Evolutionary conservation across 2,329 filamentous ascomycete genomes (phyloP), one percentile per base, ranked within the genome.

Genomic region (Fusarium tjaetaba): DNA sequence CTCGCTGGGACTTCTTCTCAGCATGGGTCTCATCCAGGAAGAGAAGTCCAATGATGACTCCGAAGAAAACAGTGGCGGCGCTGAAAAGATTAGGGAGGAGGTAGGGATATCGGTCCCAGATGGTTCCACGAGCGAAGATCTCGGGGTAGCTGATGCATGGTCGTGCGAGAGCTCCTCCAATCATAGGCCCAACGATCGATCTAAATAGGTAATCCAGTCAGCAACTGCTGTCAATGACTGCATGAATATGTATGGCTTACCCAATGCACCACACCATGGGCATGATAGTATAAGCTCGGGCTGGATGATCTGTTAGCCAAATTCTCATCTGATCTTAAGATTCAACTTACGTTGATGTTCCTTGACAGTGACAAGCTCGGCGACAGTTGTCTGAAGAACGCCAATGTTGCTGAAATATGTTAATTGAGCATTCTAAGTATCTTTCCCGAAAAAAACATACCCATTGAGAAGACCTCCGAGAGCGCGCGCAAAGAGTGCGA

Each of bases 181-280:
- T 93, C 80, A 94, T 93, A 53, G 96, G 95, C 39, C 96, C 96
- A 76, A 98, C 88, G 77, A 98, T 97, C 34, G 96, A 97, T 77
- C 92, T 94, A 78, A 65, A 41, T 76, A 77, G 80, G 75, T 24
- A 66, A 45, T 34, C 18, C n/a, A 56, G 77, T 81, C 71, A 82
- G 79, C 63, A 61, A 55, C 28, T 42, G 46, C 28, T 45, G 46
- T 51, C 32, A 36, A 30, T 34, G 30, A 46, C 38, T 55, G 53
- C 38, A 48, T 14, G 22, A 49, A 24, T 39, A 26, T 56, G 34
- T 38, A 41, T 42, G 14, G 84, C 87, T 84, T 86, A 94, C 87
- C 96, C 96, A 79, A 99, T 88, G 80, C 95, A 98, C 96, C 96
- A 99, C 32, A 98, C 94, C 81, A 97, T 94, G 11, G 96, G 96